These are phyloP conservation scores for Penicillium vulpinum DNA, from an alignment of 2,329 filamentous ascomycete species.

Conservation along the genomic window DNA sequence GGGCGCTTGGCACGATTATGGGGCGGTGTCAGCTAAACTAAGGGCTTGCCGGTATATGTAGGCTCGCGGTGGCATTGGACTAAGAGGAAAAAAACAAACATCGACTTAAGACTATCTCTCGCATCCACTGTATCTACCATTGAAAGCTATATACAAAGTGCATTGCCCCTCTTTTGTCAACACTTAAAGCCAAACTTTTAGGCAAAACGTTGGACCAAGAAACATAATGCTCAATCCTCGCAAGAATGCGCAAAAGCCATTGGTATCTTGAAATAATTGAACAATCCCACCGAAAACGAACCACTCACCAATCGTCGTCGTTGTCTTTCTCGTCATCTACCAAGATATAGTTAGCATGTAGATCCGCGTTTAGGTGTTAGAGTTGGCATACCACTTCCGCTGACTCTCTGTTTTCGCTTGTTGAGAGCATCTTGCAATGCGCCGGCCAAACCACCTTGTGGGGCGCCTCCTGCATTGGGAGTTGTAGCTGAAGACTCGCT, in stretches of 20 bases:
- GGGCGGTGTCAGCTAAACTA: neutral
- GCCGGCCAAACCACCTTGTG: constrained; percentile 69
- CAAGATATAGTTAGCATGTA: constrained; percentile 25
- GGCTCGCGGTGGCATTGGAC: neutral
- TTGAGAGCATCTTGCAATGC: constrained; percentile 75
- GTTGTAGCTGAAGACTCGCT: constrained; percentile 57
- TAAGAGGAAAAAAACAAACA: neutral
- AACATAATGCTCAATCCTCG: constrained; percentile 12
- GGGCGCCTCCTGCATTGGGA: constrained; percentile 53
- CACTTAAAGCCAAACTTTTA: constrained; percentile 19
- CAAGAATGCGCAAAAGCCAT: constrained; percentile 18
- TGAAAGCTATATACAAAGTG: constrained; percentile 20
- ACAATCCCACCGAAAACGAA: constrained; percentile 3
- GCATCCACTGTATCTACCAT: constrained; percentile 14
- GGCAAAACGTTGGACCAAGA: constrained; percentile 13
- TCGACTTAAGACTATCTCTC: neutral
- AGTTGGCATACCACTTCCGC: constrained; percentile 78
- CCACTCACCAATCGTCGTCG: constrained; percentile 47
- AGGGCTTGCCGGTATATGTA: neutral
- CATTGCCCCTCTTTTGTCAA: constrained; percentile 6
- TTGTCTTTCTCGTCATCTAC: constrained; percentile 50
- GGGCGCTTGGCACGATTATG: no score
- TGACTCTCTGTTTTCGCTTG: constrained; percentile 90
- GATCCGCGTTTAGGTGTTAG: neutral
- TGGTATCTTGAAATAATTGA: constrained; percentile 20